Evolutionary conservation across 306 rosid species (phyloP), one percentile per base, ranked within the genome.

Genomic region (Trifolium dubium): DNA sequence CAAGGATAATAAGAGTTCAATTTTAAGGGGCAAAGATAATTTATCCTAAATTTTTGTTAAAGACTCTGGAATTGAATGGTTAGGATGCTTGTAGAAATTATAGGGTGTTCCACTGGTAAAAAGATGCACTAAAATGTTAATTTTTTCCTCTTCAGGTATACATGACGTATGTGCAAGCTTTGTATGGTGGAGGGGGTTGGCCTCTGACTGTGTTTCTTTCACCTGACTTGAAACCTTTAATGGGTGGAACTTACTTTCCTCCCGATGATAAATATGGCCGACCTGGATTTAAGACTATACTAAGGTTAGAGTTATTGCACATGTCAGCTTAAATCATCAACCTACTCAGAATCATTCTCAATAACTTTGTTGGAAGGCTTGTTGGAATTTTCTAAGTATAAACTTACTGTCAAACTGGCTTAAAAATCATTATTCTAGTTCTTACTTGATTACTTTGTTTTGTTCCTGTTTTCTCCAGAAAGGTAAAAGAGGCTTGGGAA

Each of bases 111-210:
- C 50, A 39, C 56, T 18, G 60, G 59, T 75, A 29, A 60, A 18
- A 32, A 44, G 85, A 35, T 69, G 23, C 51, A 44, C 81, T 79
- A 56, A 74, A 54, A 19, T n/a, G 11, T 41, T 40, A 13, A 13
- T 58, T 19, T 75, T 69, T 15, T 1, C 5, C 55, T 54, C 71
- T 81, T 53, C 80, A 93, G 98, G 98, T 94, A 46, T 94, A 94
- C 81, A 89, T 94, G 98, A 88, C 98, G 8, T 94, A 94, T 71
- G 97, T 94, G 66, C 98, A 94, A 83, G 97, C 98, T 80, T 82
- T 91, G 84, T 89, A 89, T 61, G 97, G 98, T 40, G 91, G 98
- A 81, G 98, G 98, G 73, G 98, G 98, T 83, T 94, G 98, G 97
- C 98, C 98, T 6, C 85, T 94, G 50, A 88, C 83, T 28, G 96